Percentiles rank a stretch among this genome's conserved stretches.
These are phyloP conservation scores for Rhododendron williamsianum DNA, from an alignment of 148 eudicot genomes.

Conservation along the genomic window DNA sequence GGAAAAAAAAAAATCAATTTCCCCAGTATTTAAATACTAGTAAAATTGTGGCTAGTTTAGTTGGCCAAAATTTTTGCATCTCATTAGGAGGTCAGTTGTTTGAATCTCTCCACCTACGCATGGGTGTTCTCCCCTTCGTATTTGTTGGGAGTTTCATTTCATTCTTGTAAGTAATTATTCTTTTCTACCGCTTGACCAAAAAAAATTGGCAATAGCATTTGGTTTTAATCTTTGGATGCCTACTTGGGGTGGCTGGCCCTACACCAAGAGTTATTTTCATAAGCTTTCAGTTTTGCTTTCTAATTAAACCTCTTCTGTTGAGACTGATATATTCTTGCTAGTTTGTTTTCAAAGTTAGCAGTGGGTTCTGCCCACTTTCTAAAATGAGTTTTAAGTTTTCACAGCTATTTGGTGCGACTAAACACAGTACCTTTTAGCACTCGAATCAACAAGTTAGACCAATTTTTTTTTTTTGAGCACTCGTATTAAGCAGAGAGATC, in stretches of 20 bases:
- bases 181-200: no score
- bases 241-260: background rate
- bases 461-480: background rate
- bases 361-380: background rate
- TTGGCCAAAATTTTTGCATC: background rate
- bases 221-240: background rate
- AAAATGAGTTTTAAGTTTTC: background rate
- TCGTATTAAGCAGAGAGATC: background rate
- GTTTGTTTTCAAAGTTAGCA: constrained; percentile 6
- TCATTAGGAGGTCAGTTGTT: no score
- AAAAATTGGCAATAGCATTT: background rate
- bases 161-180: background rate
- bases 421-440: background rate
- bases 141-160: background rate
- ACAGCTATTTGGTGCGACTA: background rate
- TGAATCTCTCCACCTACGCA: background rate
- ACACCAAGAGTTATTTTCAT: background rate
- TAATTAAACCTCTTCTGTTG: constrained; percentile 9
- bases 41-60: background rate
- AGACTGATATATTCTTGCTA: background rate
- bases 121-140: background rate
- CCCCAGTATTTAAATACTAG: no score
- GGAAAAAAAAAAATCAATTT: no score
- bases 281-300: constrained; percentile 7
- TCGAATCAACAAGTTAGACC: background rate